A percentile compares a stretch with the other conserved stretches of the same genome.
These are phyloP conservation scores for Backusella liffmaniae DNA, from an alignment of 192 early-diverging fungal genomes.

Conservation along the genomic window DNA sequence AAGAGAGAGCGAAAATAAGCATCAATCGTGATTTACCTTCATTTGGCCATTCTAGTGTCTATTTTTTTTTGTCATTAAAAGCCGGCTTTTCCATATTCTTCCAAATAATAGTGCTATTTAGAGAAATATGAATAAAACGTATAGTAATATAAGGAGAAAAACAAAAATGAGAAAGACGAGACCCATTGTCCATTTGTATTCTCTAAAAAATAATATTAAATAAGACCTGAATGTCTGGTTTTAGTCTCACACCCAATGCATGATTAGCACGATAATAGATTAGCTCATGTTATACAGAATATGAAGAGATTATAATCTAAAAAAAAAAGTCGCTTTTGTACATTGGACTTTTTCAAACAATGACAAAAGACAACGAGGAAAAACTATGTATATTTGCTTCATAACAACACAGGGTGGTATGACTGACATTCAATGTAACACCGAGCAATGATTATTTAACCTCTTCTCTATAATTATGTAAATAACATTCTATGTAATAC, in stretches of 20 bases:
- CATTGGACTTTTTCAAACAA: background rate
- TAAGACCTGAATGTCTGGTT: background rate
- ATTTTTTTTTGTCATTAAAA: no score
- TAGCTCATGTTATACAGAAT: background rate
- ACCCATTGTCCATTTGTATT: background rate
- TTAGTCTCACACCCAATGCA: background rate
- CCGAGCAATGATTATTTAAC: background rate
- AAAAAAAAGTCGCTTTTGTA: background rate
- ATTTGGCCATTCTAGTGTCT: no score
- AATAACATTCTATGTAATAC: background rate
- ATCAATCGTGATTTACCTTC: no score
- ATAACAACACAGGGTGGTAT: background rate
- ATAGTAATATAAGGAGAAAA: background rate
- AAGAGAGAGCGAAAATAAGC: no score
- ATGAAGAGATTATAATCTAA: background rate
- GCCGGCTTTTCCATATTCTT: no score
- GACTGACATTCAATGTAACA: background rate
- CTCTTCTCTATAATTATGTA: no score
- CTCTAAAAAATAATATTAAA: background rate
- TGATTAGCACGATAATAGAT: background rate
- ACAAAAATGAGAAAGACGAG: background rate
- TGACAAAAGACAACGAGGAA: background rate
- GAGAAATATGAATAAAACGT: background rate
- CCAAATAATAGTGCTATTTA: no score
- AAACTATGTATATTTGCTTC: background rate